Evolutionary conservation across 257 asterid species (phyloP).

Genomic region (Petrea volubilis): DNA sequence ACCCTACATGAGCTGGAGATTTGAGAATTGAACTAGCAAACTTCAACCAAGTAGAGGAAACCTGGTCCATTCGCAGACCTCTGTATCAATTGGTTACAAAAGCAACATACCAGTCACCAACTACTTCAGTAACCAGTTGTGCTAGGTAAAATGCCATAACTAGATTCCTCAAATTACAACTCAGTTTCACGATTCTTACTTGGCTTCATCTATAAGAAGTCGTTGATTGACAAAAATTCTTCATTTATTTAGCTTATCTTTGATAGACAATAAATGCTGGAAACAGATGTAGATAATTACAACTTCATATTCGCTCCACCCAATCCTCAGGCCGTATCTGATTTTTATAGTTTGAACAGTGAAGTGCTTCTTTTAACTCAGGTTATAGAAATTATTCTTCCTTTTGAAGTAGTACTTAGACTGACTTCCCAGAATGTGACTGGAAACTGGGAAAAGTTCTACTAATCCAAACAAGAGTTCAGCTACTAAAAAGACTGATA

Average conservation of each 20-base stretch:
- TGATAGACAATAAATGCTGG: neutral
- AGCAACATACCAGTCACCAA: neutral
- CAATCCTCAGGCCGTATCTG: neutral
- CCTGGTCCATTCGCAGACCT: neutral
- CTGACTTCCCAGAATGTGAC: neutral
- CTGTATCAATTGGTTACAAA: neutral
- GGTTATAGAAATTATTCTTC: neutral
- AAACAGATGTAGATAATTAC: neutral
- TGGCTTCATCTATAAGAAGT: neutral
- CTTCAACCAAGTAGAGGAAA: neutral
- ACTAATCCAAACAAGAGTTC: neutral
- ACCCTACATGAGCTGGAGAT: no score
- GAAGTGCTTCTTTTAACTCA: neutral
- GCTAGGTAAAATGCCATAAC: slow-evolving; percentile 1
- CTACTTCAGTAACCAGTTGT: neutral
- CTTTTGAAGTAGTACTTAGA: neutral
- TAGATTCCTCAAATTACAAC: neutral
- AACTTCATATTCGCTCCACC: slow-evolving; percentile 1
- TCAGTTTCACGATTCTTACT: slow-evolving; percentile 4
- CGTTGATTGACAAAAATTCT: neutral
- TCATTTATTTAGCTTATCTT: slow-evolving; percentile 6
- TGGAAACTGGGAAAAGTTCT: neutral
- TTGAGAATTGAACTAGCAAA: neutral
- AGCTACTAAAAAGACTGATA: neutral
- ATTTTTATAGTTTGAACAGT: neutral